Evolutionary conservation across 805 yeast species (phyloP), one percentile per base, ranked within the genome.

Genomic region (Candida xiaguanensis): DNA sequence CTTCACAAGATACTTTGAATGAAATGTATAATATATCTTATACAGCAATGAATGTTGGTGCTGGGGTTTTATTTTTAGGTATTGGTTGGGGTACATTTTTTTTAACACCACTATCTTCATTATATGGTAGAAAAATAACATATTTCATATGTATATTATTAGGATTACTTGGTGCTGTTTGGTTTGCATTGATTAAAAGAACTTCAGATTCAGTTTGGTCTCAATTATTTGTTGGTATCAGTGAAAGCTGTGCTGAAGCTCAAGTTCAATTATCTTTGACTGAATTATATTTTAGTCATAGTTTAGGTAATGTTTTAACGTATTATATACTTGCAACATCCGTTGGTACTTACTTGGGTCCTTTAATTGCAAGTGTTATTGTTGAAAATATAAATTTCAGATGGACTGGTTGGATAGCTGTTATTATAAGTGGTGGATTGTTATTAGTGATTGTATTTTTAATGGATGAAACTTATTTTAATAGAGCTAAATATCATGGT

Each of bases 291-390:
- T 65, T 63, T 47, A 63, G 55, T 51, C 68, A 64, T 44, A 77
- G 72, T 49, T 59, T 74, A 34, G 79, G 78, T 26, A 55, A 75
- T 14, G 73, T 69, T 6, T 63, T 73, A 47, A 73, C 77, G 1
- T 65, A 76, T 17, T 79, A 79, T 52, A 76, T 78, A 43, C 56
- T 70, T 42, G 75, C 82, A 11, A 63, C 81, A 13, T 65, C 77
- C 26, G 67, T 69, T 9, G 76, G 80, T 8, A 73, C 78, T 31
- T 79, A 63, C 48, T 56, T 77, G 41, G 83, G 82, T 3, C 83
- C 84, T 4, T 61, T 78, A 48, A 65, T 78, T 34, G 80, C 82
- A 9, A 82, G 82, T 9, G 74, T 75, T 47, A 74, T 79, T 40
- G 67, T 69, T 22, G 67, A 71, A 36, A 69, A 66, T 20, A 58